Percentiles rank a stretch among this genome's conserved stretches.
These are phyloP conservation scores for Penicillium dipodomyicola DNA, from an alignment of 495 filamentous ascomycete genomes.

Conservation along the genomic window DNA sequence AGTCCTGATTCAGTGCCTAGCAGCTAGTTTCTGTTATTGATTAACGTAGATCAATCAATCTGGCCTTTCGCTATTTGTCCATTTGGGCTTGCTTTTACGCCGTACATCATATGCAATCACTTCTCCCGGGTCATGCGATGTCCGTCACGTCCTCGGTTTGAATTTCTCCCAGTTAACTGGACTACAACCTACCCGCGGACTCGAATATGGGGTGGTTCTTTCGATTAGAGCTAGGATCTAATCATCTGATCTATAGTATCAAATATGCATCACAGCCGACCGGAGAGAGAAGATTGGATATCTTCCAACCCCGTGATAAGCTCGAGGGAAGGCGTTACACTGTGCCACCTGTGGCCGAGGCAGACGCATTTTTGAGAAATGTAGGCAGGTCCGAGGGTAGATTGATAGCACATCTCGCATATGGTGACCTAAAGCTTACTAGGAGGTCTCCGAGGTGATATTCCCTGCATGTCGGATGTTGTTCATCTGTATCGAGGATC, in stretches of 20 bases:
- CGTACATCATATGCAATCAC: neutral
- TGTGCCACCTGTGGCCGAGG: neutral
- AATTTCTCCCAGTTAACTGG: neutral
- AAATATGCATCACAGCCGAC: neutral
- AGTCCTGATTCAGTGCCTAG: neutral
- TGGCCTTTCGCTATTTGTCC: neutral
- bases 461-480: neutral
- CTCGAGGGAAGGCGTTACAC: neutral
- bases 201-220: neutral
- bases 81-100: neutral
- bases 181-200: neutral
- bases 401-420: neutral
- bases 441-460: neutral
- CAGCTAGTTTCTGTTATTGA: neutral
- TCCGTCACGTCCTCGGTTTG: neutral
- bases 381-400: neutral
- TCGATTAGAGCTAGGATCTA: neutral
- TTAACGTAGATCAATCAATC: neutral
- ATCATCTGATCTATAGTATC: neutral
- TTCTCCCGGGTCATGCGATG: neutral
- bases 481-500: neutral
- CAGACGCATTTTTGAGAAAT: neutral
- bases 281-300: neutral
- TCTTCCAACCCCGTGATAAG: neutral
- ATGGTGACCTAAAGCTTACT: neutral